These are phyloP conservation scores for Anastatica hierochuntica DNA, from an alignment of 345 rosid species.

Conservation along the genomic window DNA sequence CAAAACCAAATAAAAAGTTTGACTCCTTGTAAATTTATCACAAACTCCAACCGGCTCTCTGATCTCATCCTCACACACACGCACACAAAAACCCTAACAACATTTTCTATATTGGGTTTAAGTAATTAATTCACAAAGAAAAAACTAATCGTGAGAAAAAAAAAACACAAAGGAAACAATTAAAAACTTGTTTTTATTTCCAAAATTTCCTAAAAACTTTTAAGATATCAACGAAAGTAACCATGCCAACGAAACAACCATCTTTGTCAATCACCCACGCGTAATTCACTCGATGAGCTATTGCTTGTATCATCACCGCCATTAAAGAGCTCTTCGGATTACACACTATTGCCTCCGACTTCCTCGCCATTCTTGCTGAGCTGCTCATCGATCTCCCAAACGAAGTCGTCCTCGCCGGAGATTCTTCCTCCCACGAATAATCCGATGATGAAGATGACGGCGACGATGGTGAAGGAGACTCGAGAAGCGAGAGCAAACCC, in stretches of 20 bases:
- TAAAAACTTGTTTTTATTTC: too few relatives aligned
- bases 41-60: too few relatives aligned
- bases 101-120: too few relatives aligned
- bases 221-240: constrained; percentile 56
- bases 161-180: too few relatives aligned
- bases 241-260: constrained; percentile 66
- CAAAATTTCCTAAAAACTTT: constrained; percentile 53
- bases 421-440: constrained; percentile 61
- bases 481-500: constrained; percentile 43
- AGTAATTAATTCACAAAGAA: too few relatives aligned
- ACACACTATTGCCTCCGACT: constrained; percentile 75
- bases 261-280: constrained; percentile 86
- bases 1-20: too few relatives aligned
- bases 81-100: too few relatives aligned
- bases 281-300: constrained; percentile 64
- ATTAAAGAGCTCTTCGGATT: constrained; percentile 69
- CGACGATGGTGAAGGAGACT: constrained; percentile 13
- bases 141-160: too few relatives aligned
- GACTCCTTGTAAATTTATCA: too few relatives aligned
- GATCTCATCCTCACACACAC: too few relatives aligned
- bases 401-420: constrained; percentile 22
- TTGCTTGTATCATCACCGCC: constrained; percentile 92
- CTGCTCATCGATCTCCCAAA: constrained; percentile 31
- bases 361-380: constrained; percentile 57
- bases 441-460: background rate